phyloP scores from a whole-genome alignment of 2,329 filamentous ascomycete species.

The Cadophora sp. region DNA sequence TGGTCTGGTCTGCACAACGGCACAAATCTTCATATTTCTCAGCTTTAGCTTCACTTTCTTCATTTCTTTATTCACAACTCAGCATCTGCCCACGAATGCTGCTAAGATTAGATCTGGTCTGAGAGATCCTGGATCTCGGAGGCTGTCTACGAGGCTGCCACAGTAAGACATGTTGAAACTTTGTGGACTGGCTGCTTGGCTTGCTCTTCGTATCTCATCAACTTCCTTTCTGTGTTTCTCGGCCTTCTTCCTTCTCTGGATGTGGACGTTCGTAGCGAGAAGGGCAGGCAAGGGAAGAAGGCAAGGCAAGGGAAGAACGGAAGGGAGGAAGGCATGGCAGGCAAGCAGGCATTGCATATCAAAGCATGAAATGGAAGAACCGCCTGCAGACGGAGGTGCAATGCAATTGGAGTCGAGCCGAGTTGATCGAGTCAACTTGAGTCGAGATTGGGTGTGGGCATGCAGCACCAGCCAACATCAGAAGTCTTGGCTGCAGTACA shows the following conservation, averaged over 20 bases:
- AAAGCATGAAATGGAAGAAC: constrained; percentile 8
- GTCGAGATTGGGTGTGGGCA: too few relatives aligned
- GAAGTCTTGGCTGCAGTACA: constrained; percentile 12
- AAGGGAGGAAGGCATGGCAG: background rate
- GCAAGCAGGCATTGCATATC: too few relatives aligned
- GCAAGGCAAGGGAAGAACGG: background rate
- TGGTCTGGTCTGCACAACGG: constrained; percentile 1
- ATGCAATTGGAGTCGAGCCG: too few relatives aligned
- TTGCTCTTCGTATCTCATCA: background rate
- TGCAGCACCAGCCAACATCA: background rate
- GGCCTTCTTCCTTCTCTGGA: background rate
- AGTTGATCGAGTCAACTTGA: too few relatives aligned
- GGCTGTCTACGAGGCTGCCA: too few relatives aligned
- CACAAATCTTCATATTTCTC: constrained; percentile 1
- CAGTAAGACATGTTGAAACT: constrained; percentile 14
- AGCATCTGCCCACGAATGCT: background rate
- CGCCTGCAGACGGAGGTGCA: background rate
- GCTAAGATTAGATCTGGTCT: constrained; percentile 24
- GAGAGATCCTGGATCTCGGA: too few relatives aligned
- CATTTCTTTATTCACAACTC: background rate
- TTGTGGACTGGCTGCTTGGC: background rate
- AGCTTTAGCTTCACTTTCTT: background rate
- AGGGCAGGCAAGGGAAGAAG: background rate
- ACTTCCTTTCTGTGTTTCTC: constrained; percentile 4
- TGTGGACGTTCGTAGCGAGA: background rate